These are phyloP conservation scores for Tilletia horrida DNA, from an alignment of 1,284 basidiomycete species.

Conservation along the genomic window DNA sequence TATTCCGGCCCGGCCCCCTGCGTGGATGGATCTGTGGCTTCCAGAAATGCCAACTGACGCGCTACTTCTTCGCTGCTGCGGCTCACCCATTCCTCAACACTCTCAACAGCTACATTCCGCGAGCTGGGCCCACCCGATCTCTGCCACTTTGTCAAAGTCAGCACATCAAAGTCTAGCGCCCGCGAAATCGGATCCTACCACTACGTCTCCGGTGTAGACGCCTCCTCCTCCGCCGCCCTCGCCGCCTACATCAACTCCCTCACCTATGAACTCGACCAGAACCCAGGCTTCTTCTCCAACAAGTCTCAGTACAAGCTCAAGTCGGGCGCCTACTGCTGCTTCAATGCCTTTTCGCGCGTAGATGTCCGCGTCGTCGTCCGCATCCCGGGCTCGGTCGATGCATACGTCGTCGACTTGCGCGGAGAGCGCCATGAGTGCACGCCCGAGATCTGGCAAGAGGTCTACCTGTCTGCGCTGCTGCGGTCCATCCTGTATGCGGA, in stretches of 20 bases:
- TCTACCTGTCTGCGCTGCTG: constrained; percentile 86
- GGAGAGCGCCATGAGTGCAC: constrained; percentile 92
- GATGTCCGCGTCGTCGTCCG: constrained; percentile 97
- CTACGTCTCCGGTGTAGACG: constrained; percentile 83
- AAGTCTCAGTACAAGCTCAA: constrained; percentile 78
- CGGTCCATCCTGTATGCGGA: constrained; percentile 92
- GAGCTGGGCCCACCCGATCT: constrained; percentile 96
- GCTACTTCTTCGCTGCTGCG: neutral
- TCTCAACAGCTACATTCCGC: constrained; percentile 73
- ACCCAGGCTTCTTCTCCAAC: constrained; percentile 80
- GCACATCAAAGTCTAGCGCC: constrained; percentile 60
- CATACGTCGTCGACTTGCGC: constrained; percentile 88
- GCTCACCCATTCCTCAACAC: neutral
- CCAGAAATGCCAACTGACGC: neutral
- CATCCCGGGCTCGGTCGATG: constrained; percentile 92
- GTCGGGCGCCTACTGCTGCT: constrained; percentile 93
- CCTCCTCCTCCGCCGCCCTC: constrained; percentile 91
- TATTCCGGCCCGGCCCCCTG: constrained; percentile 39
- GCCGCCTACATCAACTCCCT: constrained; percentile 98
- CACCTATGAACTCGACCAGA: constrained; percentile 89
- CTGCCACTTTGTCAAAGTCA: constrained; percentile 85
- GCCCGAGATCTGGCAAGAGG: constrained; percentile 91
- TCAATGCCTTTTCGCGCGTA: constrained; percentile 95
- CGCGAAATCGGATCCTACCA: constrained; percentile 49
- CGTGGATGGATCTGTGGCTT: too few relatives aligned